Conservation (phyloP, 2,329 filamentous ascomycete genomes). For the Blastomyces gilchristii region DNA sequence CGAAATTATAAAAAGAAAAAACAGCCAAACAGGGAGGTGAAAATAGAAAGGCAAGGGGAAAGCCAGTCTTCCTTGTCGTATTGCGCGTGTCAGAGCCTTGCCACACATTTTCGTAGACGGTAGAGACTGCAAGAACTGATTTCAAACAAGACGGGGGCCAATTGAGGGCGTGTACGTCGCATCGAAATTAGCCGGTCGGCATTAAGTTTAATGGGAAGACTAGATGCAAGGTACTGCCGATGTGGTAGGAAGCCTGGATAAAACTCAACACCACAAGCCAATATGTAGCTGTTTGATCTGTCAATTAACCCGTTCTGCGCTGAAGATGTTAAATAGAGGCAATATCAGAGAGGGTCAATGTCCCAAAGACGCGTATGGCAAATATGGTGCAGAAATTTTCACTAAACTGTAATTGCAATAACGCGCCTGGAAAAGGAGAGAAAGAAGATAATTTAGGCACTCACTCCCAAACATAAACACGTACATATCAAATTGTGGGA, state of each 20-base stretch:
- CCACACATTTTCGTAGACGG: not conserved
- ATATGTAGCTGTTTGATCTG: not conserved
- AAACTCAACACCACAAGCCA: not conserved
- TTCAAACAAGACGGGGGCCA: not conserved
- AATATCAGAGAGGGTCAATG: not conserved
- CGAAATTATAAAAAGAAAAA: not conserved
- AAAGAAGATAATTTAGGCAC: not conserved
- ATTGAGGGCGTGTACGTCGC: not conserved
- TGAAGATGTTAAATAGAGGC: not conserved
- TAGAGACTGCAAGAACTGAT: not conserved
- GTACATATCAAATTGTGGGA: not conserved
- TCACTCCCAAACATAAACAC: not conserved
- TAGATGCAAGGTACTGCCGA: conserved; percentile 7
- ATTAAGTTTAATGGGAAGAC: not conserved
- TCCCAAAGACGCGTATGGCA: not conserved
- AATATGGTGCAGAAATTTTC: not conserved
- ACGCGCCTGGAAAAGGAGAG: not conserved
- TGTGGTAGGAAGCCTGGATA: not conserved
- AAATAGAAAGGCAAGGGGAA: not conserved
- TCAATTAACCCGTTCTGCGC: not conserved
- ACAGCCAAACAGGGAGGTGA: not conserved
- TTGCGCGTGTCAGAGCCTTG: not conserved
- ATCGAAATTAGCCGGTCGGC: not conserved
- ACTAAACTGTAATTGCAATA: not conserved
- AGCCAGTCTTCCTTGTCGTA: not conserved